Evolutionary conservation across 371 early-diverging fungal species (phyloP).

Genomic region (Rhizopus sp.): DNA sequence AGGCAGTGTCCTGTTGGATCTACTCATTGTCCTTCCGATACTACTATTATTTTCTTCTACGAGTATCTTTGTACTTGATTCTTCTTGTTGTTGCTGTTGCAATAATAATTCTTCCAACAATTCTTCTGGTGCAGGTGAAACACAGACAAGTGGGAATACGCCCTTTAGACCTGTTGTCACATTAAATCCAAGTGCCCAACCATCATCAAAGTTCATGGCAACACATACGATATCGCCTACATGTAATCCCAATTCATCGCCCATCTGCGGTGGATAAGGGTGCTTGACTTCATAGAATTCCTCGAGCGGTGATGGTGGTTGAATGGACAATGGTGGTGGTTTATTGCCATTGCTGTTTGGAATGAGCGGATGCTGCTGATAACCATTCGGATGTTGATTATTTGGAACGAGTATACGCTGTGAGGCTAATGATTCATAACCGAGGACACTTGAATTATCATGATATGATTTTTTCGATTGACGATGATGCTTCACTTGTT

Average conservation of each 20-base stretch:
- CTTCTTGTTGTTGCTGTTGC: constrained; percentile 8
- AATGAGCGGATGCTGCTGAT: background rate
- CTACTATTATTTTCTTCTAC: constrained; percentile 27
- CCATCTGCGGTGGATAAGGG: constrained; percentile 63
- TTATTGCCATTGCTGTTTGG: background rate
- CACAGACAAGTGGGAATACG: constrained; percentile 74
- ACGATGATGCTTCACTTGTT: background rate
- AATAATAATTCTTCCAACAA: constrained; percentile 38
- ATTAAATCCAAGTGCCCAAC: constrained; percentile 76
- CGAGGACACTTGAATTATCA: constrained; percentile 17
- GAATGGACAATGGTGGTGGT: constrained; percentile 7
- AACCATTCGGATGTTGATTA: background rate
- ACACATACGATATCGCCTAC: constrained; percentile 70
- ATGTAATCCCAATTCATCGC: constrained; percentile 69
- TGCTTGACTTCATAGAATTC: constrained; percentile 54
- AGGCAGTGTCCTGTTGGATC: constrained; percentile 14
- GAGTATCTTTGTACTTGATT: constrained; percentile 26
- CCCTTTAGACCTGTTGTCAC: constrained; percentile 66
- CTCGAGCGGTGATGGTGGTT: constrained; percentile 20
- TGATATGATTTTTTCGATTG: constrained; percentile 4
- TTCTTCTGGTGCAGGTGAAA: constrained; percentile 40
- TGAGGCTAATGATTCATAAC: constrained; percentile 25
- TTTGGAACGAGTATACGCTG: constrained; percentile 12
- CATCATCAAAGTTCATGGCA: constrained; percentile 64
- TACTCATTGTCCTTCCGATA: constrained; percentile 17